Evolutionary conservation across 495 filamentous ascomycete species (phyloP).

Genomic region (Penicillium parvum): DNA sequence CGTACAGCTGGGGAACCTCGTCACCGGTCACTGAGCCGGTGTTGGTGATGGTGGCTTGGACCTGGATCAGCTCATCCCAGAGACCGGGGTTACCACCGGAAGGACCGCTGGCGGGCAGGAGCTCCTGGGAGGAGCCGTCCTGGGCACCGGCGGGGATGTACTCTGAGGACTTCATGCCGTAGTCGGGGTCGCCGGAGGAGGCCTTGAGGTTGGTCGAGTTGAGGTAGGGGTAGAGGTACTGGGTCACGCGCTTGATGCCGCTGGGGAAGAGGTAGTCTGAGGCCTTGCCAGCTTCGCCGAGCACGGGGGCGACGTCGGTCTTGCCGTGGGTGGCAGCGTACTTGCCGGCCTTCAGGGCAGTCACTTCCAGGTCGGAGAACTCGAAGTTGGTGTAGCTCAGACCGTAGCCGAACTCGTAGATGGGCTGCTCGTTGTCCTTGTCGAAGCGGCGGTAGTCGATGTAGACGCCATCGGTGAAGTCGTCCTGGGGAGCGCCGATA

Average conservation of each 20-base stretch:
- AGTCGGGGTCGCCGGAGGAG: constrained; percentile 62
- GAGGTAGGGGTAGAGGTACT: constrained; percentile 88
- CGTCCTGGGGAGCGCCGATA: constrained; percentile 63
- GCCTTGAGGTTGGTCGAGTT: constrained; percentile 64
- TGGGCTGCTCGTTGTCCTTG: constrained; percentile 64
- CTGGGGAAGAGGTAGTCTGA: constrained; percentile 73
- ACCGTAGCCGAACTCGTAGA: constrained; percentile 90
- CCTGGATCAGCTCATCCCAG: constrained; percentile 74
- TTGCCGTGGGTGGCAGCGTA: constrained; percentile 67
- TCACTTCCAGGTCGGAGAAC: constrained; percentile 70
- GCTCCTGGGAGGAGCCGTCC: constrained; percentile 63
- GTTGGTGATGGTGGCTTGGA: constrained; percentile 78
- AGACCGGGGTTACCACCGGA: constrained; percentile 80
- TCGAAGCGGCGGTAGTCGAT: constrained; percentile 95
- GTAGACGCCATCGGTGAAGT: constrained; percentile 83
- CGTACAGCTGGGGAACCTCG: constrained; percentile 84
- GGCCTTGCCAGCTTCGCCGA: constrained; percentile 63
- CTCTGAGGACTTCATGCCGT: constrained; percentile 55
- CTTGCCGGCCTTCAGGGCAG: constrained; percentile 44
- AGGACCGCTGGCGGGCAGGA: constrained; percentile 57
- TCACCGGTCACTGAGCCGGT: constrained; percentile 70
- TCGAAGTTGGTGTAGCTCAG: constrained; percentile 83
- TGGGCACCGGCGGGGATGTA: constrained; percentile 66
- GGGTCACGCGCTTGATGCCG: constrained; percentile 48
- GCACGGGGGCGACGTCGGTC: constrained; percentile 61